Conservation (phyloP, 1,139 yeast genomes). For the Diutina sp. region DNA sequence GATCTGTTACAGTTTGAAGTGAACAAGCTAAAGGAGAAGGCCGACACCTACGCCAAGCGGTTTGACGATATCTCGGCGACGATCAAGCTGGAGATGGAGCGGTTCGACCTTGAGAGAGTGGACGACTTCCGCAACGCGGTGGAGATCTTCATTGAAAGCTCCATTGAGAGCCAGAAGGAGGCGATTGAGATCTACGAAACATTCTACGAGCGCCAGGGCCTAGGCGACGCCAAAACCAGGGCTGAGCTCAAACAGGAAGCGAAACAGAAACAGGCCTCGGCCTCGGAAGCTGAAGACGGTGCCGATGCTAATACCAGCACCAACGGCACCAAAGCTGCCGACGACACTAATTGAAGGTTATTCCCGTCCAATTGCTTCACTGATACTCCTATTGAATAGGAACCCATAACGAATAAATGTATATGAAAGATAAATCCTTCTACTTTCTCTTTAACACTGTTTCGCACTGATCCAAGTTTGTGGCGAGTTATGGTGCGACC, state of each 20-base stretch:
- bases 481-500: background rate
- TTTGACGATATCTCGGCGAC: constrained; percentile 51
- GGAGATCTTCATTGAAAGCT: constrained; percentile 81
- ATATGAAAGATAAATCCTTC: background rate
- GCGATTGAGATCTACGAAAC: constrained; percentile 94
- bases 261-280: background rate
- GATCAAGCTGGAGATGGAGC: constrained; percentile 55
- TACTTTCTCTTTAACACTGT: background rate
- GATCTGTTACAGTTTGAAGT: constrained; percentile 56
- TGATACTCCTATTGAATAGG: background rate
- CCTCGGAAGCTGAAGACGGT: background rate
- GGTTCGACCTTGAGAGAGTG: constrained; percentile 64
- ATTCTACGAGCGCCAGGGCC: constrained; percentile 42
- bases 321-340: background rate
- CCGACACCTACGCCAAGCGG: constrained; percentile 38
- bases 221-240: constrained; percentile 7
- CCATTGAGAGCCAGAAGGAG: constrained; percentile 90
- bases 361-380: background rate
- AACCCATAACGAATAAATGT: background rate
- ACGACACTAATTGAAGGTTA: background rate
- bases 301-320: background rate
- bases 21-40: constrained; percentile 43
- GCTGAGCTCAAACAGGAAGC: background rate
- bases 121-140: constrained; percentile 83
- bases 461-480: too few species aligned